These are phyloP conservation scores for Rosellinia necatrix DNA, from an alignment of 2,329 filamentous ascomycete species.

Conservation along the genomic window DNA sequence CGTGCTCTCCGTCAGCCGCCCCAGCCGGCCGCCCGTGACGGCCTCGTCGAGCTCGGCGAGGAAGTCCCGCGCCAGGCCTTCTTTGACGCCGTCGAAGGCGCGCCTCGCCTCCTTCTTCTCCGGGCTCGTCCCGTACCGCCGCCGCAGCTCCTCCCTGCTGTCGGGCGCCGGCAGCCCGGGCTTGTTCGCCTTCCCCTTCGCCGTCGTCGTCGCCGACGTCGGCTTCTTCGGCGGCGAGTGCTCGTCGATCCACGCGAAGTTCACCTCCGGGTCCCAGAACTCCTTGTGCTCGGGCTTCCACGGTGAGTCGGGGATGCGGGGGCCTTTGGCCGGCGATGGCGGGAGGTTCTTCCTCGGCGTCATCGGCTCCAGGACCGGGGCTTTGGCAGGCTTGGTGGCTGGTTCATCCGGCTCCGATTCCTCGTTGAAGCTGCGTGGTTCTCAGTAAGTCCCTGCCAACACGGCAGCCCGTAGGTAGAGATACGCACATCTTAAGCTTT, in stretches of 20 bases:
- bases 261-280: slow-evolving; percentile 42
- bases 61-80: slow-evolving; percentile 66
- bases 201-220: no score
- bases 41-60: slow-evolving; percentile 69
- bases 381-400: slow-evolving; percentile 11
- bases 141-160: slow-evolving; percentile 36
- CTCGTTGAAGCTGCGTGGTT: slow-evolving; percentile 34
- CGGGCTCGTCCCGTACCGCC: slow-evolving; percentile 42
- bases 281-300: slow-evolving; percentile 41
- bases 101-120: slow-evolving; percentile 54
- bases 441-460: slow-evolving; percentile 9
- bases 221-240: slow-evolving; percentile 41
- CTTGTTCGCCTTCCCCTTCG: slow-evolving; percentile 32
- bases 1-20: slow-evolving; percentile 61
- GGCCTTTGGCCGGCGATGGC: slow-evolving; percentile 34
- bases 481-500: slow-evolving; percentile 40
- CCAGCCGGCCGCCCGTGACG: slow-evolving; percentile 66
- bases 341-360: slow-evolving; percentile 37
- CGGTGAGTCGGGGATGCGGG: slow-evolving; percentile 38
- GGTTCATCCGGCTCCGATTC: slow-evolving; percentile 32
- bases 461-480: not conserved
- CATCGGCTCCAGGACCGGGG: slow-evolving; percentile 29
- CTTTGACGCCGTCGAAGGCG: slow-evolving; percentile 65
- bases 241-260: slow-evolving; percentile 43
- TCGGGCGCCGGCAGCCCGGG: slow-evolving; percentile 22